Percentiles rank a stretch among this genome's conserved stretches.
phyloP scores from a whole-genome alignment of 2,329 filamentous ascomycete genomes.

The Hypoxylon sp. region DNA sequence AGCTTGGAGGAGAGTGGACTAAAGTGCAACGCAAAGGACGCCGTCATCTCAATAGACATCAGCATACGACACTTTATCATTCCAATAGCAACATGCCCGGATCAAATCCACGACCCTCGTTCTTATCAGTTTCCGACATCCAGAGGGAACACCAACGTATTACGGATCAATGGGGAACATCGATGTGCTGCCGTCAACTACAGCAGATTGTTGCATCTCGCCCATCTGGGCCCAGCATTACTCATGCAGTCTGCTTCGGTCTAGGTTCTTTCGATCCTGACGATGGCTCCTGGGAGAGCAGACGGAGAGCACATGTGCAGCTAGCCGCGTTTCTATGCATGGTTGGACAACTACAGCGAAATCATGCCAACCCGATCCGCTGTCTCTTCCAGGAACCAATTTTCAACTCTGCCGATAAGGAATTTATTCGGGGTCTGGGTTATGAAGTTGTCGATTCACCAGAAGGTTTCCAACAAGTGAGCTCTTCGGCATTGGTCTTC shows the following conservation, averaged over 20 bases:
- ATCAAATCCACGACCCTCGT: conserved; percentile 26
- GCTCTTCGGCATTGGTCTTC: conserved; percentile 67
- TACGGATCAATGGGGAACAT: conserved; percentile 48
- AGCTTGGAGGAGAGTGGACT: conserved; percentile 44
- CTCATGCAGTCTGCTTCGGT: conserved; percentile 67
- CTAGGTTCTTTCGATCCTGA: conserved; percentile 68
- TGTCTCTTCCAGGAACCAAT: conserved; percentile 69
- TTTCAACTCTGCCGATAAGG: conserved; percentile 64
- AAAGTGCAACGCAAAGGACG: conserved; percentile 46
- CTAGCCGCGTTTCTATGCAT: conserved; percentile 67
- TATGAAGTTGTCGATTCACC: conserved; percentile 68
- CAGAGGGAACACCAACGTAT: conserved; percentile 47
- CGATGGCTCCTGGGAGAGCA: conserved; percentile 62
- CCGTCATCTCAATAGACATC: conserved; percentile 18
- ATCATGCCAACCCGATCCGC: conserved; percentile 54
- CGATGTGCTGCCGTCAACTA: conserved; percentile 54
- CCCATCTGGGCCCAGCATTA: conserved; percentile 47
- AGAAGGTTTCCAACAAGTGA: conserved; percentile 65
- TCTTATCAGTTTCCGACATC: conserved; percentile 47
- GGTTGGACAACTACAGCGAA: conserved; percentile 53
- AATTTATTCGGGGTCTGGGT: conserved; percentile 70
- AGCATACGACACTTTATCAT: not conserved
- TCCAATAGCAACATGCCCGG: not conserved
- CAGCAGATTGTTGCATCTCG: conserved; percentile 53
- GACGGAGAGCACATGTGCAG: conserved; percentile 65